Conservation (phyloP, 768 basidiomycete species). For the Phlebiopsis flavidoalba region DNA sequence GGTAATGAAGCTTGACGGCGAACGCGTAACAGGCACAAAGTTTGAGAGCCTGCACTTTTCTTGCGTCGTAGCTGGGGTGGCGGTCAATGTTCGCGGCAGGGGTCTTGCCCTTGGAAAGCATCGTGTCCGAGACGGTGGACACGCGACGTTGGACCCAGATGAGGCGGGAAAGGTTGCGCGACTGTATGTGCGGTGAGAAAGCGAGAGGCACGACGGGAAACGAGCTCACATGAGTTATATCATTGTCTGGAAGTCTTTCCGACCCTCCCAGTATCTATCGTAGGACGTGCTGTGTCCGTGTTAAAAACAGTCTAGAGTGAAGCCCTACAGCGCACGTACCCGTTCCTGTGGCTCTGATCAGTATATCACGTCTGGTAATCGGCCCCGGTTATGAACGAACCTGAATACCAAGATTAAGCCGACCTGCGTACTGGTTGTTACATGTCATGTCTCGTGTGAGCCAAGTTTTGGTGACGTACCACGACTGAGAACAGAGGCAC, state of each 20-base stretch:
- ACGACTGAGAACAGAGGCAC: conserved; percentile 88
- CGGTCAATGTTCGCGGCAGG: conserved; percentile 40
- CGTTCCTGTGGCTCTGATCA: conserved; percentile 43
- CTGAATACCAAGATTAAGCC: conserved; percentile 87
- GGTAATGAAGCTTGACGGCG: conserved; percentile 74
- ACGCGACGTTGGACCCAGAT: conserved; percentile 78
- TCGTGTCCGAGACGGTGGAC: conserved; percentile 50
- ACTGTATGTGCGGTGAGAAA: conserved; percentile 21
- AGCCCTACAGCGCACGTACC: conserved; percentile 34
- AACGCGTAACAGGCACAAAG: conserved; percentile 68
- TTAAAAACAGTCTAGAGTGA: background rate
- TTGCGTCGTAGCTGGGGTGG: conserved; percentile 49
- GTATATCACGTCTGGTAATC: background rate
- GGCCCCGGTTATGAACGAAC: conserved; percentile 32
- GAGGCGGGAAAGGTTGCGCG: conserved; percentile 71
- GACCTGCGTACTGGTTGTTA: conserved; percentile 43
- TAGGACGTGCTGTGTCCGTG: conserved; percentile 60
- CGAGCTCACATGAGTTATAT: conserved; percentile 51
- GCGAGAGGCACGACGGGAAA: background rate
- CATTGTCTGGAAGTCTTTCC: conserved; percentile 75
- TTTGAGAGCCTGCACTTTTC: conserved; percentile 68
- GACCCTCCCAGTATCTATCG: conserved; percentile 84
- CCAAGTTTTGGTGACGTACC: conserved; percentile 39
- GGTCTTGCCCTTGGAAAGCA: conserved; percentile 48
- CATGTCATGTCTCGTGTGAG: background rate